phyloP scores from a whole-genome alignment of 768 basidiomycete species.

The Calocera cornea region DNA sequence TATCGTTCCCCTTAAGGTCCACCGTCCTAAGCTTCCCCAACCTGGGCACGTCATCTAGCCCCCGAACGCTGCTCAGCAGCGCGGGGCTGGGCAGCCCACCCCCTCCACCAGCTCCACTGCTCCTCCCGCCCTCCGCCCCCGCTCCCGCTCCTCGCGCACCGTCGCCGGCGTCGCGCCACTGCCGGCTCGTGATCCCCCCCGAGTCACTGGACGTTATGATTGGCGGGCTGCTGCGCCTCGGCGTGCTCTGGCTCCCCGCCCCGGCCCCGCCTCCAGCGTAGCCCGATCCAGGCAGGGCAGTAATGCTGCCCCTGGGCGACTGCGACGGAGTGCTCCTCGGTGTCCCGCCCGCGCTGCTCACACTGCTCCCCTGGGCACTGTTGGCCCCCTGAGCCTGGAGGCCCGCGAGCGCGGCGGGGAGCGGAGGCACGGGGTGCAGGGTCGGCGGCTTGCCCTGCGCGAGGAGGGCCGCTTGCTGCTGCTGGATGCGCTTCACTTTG shows the following conservation, averaged over 20 bases:
- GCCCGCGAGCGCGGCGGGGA: neutral
- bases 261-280: no score
- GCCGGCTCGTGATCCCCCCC: conserved; percentile 39
- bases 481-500: conserved; percentile 34
- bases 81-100: conserved; percentile 35
- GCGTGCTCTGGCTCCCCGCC: conserved; percentile 5
- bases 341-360: no score
- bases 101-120: conserved; percentile 14
- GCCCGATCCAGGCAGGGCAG: neutral
- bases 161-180: neutral
- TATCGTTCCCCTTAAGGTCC: conserved; percentile 85
- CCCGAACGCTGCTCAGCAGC: conserved; percentile 73
- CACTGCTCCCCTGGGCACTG: no score
- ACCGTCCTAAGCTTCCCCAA: conserved; percentile 76
- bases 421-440: neutral
- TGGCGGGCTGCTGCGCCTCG: conserved; percentile 31
- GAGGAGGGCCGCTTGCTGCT: neutral
- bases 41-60: conserved; percentile 75
- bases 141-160: conserved; percentile 8
- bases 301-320: neutral
- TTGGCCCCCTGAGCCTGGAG: no score
- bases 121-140: conserved; percentile 15
- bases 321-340: no score
- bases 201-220: conserved; percentile 48
- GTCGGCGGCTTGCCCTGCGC: neutral